Percentiles rank a stretch among this genome's conserved stretches.
Conservation (phyloP, 2,329 filamentous ascomycete species). For the Alternaria alternata region DNA sequence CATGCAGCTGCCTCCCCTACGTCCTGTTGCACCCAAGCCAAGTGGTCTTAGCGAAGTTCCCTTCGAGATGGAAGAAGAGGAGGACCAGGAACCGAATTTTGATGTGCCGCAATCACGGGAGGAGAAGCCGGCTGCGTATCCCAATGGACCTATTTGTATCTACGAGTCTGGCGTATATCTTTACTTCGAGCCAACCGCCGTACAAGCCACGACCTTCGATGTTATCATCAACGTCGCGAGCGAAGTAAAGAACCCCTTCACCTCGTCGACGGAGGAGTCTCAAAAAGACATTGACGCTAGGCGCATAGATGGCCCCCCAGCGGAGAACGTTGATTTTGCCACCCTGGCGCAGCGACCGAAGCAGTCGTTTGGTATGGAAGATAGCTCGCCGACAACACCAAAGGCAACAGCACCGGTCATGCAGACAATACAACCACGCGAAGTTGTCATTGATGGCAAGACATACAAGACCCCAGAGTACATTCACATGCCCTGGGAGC, state of each 20-base stretch:
- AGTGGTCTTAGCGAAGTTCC: conserved; percentile 63
- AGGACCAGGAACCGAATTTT: conserved; percentile 63
- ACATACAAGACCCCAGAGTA: conserved; percentile 71
- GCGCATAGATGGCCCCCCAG: conserved; percentile 45
- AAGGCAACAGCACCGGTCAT: conserved; percentile 61
- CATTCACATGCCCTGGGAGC: conserved; percentile 87
- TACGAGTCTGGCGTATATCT: conserved; percentile 80
- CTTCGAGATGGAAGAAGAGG: conserved; percentile 77
- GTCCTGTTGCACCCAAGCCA: conserved; percentile 42
- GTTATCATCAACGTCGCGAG: conserved; percentile 85
- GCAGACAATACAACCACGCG: conserved; percentile 37
- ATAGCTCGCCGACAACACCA: conserved; percentile 58
- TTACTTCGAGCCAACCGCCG: conserved; percentile 80
- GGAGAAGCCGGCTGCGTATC: conserved; percentile 81
- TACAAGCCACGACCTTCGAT: conserved; percentile 80
- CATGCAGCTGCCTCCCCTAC: conserved; percentile 59
- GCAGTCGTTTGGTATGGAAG: conserved; percentile 38
- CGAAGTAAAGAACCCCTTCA: conserved; percentile 81
- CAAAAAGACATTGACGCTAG: conserved; percentile 49
- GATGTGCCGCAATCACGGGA: conserved; percentile 67
- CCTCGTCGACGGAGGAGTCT: conserved; percentile 37
- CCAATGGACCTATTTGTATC: conserved; percentile 81
- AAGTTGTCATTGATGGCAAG: conserved; percentile 37
- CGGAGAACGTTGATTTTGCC: conserved; percentile 48
- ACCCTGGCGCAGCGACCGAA: conserved; percentile 39